Evolutionary conservation across 2,329 filamentous ascomycete species (phyloP).

Genomic region (Metarhizium sp.): DNA sequence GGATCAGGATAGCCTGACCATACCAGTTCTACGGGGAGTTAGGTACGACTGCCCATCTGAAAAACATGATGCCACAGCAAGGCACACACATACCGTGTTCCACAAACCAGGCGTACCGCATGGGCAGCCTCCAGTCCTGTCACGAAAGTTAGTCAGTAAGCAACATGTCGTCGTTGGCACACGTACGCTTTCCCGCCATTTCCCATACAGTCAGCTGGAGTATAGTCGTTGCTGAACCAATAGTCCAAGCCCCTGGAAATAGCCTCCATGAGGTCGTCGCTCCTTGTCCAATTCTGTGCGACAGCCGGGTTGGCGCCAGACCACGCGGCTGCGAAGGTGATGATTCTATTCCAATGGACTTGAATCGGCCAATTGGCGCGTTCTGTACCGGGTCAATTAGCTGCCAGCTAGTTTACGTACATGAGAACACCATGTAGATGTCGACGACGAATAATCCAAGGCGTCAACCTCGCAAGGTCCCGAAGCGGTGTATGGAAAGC

Average conservation of each 20-base stretch:
- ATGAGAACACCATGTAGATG: neutral
- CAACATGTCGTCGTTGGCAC: neutral
- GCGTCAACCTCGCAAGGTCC: neutral
- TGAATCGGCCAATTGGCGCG: slow-evolving; percentile 16
- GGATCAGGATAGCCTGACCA: slow-evolving; percentile 13
- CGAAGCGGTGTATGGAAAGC: neutral
- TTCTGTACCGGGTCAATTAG: slow-evolving; percentile 1
- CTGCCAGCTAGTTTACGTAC: neutral
- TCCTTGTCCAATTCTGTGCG: slow-evolving; percentile 9
- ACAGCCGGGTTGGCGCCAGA: slow-evolving; percentile 12
- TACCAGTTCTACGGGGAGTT: slow-evolving; percentile 14
- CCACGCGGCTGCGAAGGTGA: slow-evolving; percentile 15
- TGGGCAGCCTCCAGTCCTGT: slow-evolving; percentile 2
- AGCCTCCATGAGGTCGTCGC: slow-evolving; percentile 6
- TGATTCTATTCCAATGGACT: slow-evolving; percentile 14
- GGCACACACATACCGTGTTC: slow-evolving; percentile 9
- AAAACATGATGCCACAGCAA: neutral
- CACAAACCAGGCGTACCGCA: slow-evolving; percentile 9
- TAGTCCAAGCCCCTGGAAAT: slow-evolving; percentile 13
- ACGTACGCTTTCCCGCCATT: slow-evolving; percentile 8
- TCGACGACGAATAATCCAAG: neutral
- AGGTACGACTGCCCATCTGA: neutral
- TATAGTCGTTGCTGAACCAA: slow-evolving; percentile 16
- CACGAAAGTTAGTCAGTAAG: slow-evolving; percentile 2
- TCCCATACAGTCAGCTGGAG: slow-evolving; percentile 11